Evolutionary conservation across 768 basidiomycete species (phyloP).

Genomic region (Megacollybia marginata): DNA sequence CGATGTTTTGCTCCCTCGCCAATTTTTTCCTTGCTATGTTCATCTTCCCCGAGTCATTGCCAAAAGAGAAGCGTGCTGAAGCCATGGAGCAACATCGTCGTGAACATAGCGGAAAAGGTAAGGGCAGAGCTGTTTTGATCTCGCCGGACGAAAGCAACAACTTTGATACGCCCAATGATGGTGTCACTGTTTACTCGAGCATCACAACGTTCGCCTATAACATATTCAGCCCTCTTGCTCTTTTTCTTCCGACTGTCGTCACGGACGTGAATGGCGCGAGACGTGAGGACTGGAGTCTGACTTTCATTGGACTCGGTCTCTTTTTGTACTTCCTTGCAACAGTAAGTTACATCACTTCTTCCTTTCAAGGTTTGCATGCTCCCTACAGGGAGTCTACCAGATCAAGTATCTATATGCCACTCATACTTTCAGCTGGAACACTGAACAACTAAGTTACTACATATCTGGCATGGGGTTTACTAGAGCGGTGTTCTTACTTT

Average conservation of each 20-base stretch:
- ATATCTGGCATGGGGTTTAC: conserved; percentile 60
- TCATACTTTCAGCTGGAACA: conserved; percentile 65
- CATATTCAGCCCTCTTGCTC: conserved; percentile 49
- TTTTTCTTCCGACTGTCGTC: conserved; percentile 61
- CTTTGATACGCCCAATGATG: not conserved
- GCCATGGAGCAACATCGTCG: conserved; percentile 15
- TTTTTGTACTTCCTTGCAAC: conserved; percentile 61
- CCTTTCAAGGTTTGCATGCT: not conserved
- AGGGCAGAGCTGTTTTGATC: conserved; percentile 15
- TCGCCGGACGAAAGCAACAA: conserved; percentile 14
- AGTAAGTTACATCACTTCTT: conserved; percentile 31
- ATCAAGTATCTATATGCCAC: conserved; percentile 78
- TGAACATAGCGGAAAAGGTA: conserved; percentile 13
- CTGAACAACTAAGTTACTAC: conserved; percentile 70
- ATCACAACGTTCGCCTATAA: conserved; percentile 18
- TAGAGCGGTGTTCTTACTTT: conserved; percentile 54
- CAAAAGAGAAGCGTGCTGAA: conserved; percentile 29
- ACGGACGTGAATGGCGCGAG: conserved; percentile 30
- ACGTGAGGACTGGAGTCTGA: conserved; percentile 76
- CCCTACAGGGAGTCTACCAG: conserved; percentile 59
- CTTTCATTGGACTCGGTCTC: conserved; percentile 54
- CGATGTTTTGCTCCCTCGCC: conserved; percentile 33
- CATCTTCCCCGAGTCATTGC: conserved; percentile 60
- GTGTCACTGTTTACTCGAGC: conserved; percentile 9
- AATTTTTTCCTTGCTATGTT: conserved; percentile 62